phyloP scores from a whole-genome alignment of 345 rosid species.

The Brassica cretica region DNA sequence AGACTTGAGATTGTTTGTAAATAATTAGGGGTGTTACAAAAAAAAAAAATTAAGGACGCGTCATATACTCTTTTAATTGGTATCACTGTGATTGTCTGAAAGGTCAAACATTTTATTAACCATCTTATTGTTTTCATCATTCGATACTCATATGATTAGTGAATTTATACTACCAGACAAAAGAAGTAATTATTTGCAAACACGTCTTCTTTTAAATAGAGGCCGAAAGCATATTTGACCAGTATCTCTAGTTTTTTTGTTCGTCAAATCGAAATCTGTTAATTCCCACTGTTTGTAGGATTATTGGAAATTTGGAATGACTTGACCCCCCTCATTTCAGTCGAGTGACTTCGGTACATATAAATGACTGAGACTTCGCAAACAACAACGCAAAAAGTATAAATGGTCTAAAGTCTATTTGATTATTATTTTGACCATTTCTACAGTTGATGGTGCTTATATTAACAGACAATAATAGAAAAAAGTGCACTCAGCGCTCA shows the following conservation, averaged over 20 bases:
- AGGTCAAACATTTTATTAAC: background rate
- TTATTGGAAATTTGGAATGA: background rate
- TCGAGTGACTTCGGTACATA: background rate
- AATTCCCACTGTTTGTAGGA: background rate
- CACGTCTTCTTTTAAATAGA: conserved; percentile 12
- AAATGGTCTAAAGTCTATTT: background rate
- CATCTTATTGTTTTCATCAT: background rate
- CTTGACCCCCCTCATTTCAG: background rate
- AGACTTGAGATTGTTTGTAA: background rate
- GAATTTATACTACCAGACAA: background rate
- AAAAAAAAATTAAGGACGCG: background rate
- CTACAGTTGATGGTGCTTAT: background rate
- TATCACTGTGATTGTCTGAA: background rate
- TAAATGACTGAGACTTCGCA: background rate
- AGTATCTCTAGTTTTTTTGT: background rate
- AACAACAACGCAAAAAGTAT: background rate
- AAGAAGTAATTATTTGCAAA: conserved; percentile 6
- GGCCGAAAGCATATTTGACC: background rate
- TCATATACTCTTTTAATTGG: background rate
- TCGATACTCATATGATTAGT: background rate
- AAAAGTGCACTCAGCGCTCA: background rate
- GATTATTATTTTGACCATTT: background rate
- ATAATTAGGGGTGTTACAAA: background rate
- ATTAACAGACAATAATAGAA: background rate
- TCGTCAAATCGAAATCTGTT: conserved; percentile 1